Evolutionary conservation across 1,284 basidiomycete genomes (phyloP).

Genomic region (Veloporphyrellus conicus): DNA sequence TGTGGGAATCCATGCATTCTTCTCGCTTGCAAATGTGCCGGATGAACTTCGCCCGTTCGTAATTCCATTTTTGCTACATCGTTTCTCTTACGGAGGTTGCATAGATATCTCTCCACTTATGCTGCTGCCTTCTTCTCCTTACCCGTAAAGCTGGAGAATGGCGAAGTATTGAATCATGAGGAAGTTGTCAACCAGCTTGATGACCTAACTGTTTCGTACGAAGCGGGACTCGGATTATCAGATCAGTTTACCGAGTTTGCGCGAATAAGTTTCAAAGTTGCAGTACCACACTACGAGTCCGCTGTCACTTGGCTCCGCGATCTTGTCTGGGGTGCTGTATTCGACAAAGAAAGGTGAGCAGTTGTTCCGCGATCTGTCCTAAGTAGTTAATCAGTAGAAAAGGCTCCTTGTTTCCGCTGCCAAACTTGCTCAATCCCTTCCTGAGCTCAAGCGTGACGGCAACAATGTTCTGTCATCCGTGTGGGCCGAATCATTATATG

Average conservation of each 20-base stretch:
- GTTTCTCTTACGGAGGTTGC: slow-evolving; percentile 7
- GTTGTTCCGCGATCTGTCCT: neutral
- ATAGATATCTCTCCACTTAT: slow-evolving; percentile 79
- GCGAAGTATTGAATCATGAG: slow-evolving; percentile 76
- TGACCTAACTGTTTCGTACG: slow-evolving; percentile 88
- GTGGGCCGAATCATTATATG: slow-evolving; percentile 65
- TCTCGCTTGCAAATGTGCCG: slow-evolving; percentile 73
- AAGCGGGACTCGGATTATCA: slow-evolving; percentile 67
- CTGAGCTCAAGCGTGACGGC: slow-evolving; percentile 90
- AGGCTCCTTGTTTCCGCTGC: slow-evolving; percentile 84
- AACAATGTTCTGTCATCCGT: slow-evolving; percentile 75
- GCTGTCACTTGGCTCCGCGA: slow-evolving; percentile 89
- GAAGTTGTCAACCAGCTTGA: slow-evolving; percentile 90
- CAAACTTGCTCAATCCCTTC: slow-evolving; percentile 89
- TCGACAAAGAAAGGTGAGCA: slow-evolving; percentile 76
- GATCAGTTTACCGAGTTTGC: slow-evolving; percentile 73
- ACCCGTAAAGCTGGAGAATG: slow-evolving; percentile 70
- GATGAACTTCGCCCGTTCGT: slow-evolving; percentile 72
- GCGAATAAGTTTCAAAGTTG: slow-evolving; percentile 80
- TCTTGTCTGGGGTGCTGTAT: slow-evolving; percentile 78
- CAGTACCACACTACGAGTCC: slow-evolving; percentile 73
- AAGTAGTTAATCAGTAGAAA: slow-evolving; percentile 11
- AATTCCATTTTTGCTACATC: slow-evolving; percentile 1
- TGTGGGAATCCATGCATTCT: slow-evolving; percentile 74
- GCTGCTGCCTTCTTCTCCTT: slow-evolving; percentile 86